Conservation (phyloP, 257 asterid genomes). For the Solanum habrochaites region DNA sequence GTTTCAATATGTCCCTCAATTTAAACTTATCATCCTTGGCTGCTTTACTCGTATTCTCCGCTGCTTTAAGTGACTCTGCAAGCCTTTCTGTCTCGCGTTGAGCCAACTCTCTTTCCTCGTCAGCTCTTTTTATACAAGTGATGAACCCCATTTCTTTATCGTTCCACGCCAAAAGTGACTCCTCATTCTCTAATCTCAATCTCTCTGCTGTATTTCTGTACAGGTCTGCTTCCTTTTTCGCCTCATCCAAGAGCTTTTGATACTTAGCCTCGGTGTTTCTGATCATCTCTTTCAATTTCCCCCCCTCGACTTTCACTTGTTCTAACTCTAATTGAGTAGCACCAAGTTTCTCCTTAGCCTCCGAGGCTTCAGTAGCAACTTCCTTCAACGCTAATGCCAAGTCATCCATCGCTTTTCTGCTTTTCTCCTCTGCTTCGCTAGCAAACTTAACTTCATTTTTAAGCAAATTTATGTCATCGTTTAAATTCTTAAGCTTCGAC, state of each 20-base stretch:
- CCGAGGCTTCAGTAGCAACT: constrained; percentile 64
- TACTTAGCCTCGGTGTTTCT: constrained; percentile 25
- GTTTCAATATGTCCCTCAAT: constrained; percentile 28
- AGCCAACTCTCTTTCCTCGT: constrained; percentile 51
- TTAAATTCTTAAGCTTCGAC: neutral
- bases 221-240: constrained; percentile 43
- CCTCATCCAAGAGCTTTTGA: constrained; percentile 33
- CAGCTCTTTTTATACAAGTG: constrained; percentile 59
- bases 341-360: constrained; percentile 38
- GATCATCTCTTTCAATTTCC: constrained; percentile 25
- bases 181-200: constrained; percentile 76
- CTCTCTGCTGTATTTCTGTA: constrained; percentile 44
- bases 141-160: constrained; percentile 82
- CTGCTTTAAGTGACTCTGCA: neutral
- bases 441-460: constrained; percentile 44
- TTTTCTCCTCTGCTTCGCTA: constrained; percentile 57
- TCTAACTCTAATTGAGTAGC: constrained; percentile 24
- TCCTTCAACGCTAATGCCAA: constrained; percentile 64
- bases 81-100: constrained; percentile 17
- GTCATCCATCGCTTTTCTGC: constrained; percentile 81
- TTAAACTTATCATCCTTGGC: neutral
- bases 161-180: constrained; percentile 69
- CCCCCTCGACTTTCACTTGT: constrained; percentile 28
- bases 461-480: constrained; percentile 1
- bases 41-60: neutral